Base-by-base conservation (phyloP, 768 basidiomycete genomes). In the Trametes maxima region DNA sequence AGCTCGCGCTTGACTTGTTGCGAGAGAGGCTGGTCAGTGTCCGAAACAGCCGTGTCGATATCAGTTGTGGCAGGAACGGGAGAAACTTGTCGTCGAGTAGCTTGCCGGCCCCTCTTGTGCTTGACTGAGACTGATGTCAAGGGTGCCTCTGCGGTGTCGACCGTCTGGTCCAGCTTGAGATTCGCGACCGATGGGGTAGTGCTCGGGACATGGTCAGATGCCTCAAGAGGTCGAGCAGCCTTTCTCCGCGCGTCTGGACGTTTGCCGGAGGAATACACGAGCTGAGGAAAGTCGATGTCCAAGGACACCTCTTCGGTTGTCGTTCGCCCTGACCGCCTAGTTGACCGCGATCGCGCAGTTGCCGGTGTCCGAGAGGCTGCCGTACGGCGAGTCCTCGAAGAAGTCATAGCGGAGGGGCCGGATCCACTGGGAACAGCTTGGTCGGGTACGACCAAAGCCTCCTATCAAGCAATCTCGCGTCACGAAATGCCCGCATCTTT, bases 241-340 rank as follows among this genome's bases (percentile, higher is more conserved):
- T 59, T 59, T n/a, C 62, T 59, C 6, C 62, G 53, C 6, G 62
- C 62, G 19, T 64, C 54, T 2, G 57, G 62, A 16, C 62, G 62
- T 43, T 64, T 64, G 2, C 62, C 62, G 22, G 62, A 64, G 13
- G 49, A 59, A n/a, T 59, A 35, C 6, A 57, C 42, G 25, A 59
- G 53, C 14, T 50, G 42, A 14, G 62, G 56, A 4, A 59, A 45
- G 16, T 64, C 62, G 33, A 54, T 48, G 45, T 59, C 58, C 57
- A 58, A 49, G 2, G 49, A 36, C n/a, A 50, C 24, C 1, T 59
- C 57, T 25, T 64, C 57, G 6, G 43, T 17, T 16, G 48, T 21
- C 17, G 39, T 49, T 17, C 62, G 17, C 19, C 62, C 22, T 42
- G 52, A 54, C 0, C 40, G 14, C 5, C 28, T 17, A 25, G 53